A percentile compares a stretch with the other conserved stretches of the same genome.
These are phyloP conservation scores for Pyrenochaeta sp. DNA, from an alignment of 2,329 filamentous ascomycete genomes.

Conservation along the genomic window DNA sequence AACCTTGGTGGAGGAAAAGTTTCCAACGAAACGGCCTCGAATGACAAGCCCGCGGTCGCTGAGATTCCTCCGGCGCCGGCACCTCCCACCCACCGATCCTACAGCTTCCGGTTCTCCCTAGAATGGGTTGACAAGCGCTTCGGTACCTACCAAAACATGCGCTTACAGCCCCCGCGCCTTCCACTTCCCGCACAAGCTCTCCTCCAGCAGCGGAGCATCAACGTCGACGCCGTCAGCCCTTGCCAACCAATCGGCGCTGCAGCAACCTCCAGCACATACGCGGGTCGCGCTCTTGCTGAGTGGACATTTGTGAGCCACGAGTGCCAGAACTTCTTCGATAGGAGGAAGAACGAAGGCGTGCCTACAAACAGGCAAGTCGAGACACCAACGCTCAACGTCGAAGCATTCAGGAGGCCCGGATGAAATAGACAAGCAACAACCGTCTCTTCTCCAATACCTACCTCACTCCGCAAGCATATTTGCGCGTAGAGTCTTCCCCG, in stretches of 20 bases:
- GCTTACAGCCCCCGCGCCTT: constrained; percentile 72
- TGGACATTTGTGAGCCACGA: constrained; percentile 79
- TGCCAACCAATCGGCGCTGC: constrained; percentile 50
- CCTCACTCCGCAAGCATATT: background rate
- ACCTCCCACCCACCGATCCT: constrained; percentile 64
- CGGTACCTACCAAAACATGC: constrained; percentile 66
- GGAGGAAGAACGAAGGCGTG: constrained; percentile 77
- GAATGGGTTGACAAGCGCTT: constrained; percentile 69
- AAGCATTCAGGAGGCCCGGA: constrained; percentile 64
- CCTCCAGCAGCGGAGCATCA: constrained; percentile 57
- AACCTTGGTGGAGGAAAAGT: constrained; percentile 12
- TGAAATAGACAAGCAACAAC: constrained; percentile 17
- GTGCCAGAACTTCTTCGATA: constrained; percentile 82
- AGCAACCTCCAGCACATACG: constrained; percentile 62
- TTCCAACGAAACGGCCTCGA: constrained; percentile 9
- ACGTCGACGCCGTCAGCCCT: constrained; percentile 33
- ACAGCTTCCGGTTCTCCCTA: constrained; percentile 78
- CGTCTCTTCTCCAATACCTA: background rate
- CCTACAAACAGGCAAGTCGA: constrained; percentile 73
- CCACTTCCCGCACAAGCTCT: constrained; percentile 74
- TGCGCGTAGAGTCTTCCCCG: background rate
- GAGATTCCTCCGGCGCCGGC: constrained; percentile 49
- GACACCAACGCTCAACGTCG: constrained; percentile 70
- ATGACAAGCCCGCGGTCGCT: constrained; percentile 10
- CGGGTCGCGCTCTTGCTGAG: constrained; percentile 78